These are phyloP conservation scores for Vigna hirtella DNA, from an alignment of 306 rosid genomes.

Conservation along the genomic window DNA sequence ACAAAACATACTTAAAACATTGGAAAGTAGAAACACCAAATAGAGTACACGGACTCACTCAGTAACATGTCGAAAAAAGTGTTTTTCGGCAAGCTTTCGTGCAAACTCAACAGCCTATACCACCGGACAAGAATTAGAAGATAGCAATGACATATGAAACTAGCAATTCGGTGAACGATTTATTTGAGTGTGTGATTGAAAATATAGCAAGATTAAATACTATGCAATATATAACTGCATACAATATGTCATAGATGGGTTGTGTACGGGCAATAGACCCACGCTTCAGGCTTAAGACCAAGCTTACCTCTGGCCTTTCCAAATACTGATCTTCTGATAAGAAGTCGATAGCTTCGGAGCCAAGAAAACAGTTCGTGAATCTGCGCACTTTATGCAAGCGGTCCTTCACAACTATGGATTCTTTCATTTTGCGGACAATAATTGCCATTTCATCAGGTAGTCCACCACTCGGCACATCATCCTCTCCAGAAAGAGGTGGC, in stretches of 20 bases:
- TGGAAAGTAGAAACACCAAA: constrained; percentile 30
- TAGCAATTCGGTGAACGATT: constrained; percentile 8
- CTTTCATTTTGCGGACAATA: constrained; percentile 83
- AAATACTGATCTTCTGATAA: constrained; percentile 93
- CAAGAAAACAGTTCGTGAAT: constrained; percentile 75
- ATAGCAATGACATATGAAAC: constrained; percentile 33
- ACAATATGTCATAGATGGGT: neutral
- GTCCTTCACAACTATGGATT: constrained; percentile 71
- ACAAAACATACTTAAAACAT: constrained; percentile 36
- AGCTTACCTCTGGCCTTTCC: constrained; percentile 87
- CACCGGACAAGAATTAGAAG: constrained; percentile 47
- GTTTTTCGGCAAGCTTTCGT: constrained; percentile 81
- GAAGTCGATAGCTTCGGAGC: constrained; percentile 88
- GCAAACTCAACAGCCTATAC: constrained; percentile 85
- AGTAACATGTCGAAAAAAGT: constrained; percentile 78
- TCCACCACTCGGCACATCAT: constrained; percentile 69
- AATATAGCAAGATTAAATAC: constrained; percentile 12
- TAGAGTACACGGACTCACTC: constrained; percentile 67
- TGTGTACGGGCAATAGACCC: constrained; percentile 15
- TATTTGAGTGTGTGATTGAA: constrained; percentile 28
- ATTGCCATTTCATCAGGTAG: constrained; percentile 78
- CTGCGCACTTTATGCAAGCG: constrained; percentile 80
- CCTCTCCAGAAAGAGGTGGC: constrained; percentile 94
- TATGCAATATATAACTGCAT: constrained; percentile 6
- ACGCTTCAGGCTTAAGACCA: constrained; percentile 33